phyloP scores from a whole-genome alignment of 805 yeast species.

The Kodamaea laetipori region DNA sequence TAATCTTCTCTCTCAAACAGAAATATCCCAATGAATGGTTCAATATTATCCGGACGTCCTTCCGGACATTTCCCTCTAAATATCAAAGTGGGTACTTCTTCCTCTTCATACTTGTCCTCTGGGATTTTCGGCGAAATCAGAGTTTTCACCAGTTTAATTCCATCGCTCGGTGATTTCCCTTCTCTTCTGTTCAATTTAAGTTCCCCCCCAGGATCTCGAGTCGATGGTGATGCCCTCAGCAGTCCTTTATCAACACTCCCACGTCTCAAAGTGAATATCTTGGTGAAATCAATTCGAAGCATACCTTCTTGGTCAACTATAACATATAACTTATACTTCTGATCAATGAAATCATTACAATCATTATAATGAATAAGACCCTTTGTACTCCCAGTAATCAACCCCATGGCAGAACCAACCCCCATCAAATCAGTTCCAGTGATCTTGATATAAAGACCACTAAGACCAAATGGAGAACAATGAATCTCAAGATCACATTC shows the following conservation, averaged over 20 bases:
- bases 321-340: conserved; percentile 52
- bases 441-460: conserved; percentile 52
- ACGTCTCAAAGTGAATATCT: conserved; percentile 32
- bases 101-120: conserved; percentile 39
- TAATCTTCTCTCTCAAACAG: conserved; percentile 49
- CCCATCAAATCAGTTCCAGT: conserved; percentile 53
- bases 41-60: conserved; percentile 52
- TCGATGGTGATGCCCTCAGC: conserved; percentile 1
- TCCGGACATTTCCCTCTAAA: conserved; percentile 55
- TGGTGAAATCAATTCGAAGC: conserved; percentile 53
- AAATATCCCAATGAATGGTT: conserved; percentile 57
- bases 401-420: conserved; percentile 58
- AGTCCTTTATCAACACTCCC: conserved; percentile 10
- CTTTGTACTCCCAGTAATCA: conserved; percentile 52
- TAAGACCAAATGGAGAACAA: conserved; percentile 58
- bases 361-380: conserved; percentile 54
- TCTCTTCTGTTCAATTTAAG: neutral
- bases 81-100: conserved; percentile 48
- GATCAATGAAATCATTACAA: conserved; percentile 46
- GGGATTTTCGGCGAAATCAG: conserved; percentile 12
- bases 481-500: conserved; percentile 56
- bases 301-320: conserved; percentile 48
- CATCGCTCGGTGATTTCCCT: conserved; percentile 11
- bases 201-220: neutral
- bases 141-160: neutral